These are phyloP conservation scores for Leptographium galeiforme DNA, from an alignment of 2,329 filamentous ascomycete species.

Conservation along the genomic window DNA sequence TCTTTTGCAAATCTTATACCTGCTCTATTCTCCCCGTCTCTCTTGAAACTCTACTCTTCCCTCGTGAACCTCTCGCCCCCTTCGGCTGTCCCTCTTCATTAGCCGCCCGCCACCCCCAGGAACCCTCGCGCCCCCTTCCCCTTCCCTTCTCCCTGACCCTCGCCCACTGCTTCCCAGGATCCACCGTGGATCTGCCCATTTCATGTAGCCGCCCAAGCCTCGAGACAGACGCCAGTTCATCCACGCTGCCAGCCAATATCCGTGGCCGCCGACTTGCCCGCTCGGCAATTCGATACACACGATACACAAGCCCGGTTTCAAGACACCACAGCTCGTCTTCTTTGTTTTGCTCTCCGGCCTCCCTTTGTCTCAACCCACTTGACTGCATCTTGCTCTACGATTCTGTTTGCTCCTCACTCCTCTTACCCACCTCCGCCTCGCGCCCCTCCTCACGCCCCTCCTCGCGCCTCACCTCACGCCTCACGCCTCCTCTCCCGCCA, in stretches of 20 bases:
- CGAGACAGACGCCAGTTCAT: slow-evolving; percentile 15
- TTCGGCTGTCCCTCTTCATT: neutral
- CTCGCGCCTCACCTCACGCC: neutral
- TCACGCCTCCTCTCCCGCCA: neutral
- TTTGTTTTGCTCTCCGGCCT: slow-evolving; percentile 17
- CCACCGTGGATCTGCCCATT: neutral
- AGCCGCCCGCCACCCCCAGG: neutral
- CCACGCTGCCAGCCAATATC: slow-evolving; percentile 40
- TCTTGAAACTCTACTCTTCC: no score
- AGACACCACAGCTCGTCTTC: slow-evolving; percentile 14
- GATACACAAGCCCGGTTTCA: slow-evolving; percentile 42
- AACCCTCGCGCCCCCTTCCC: no score
- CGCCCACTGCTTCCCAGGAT: neutral
- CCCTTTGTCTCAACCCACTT: slow-evolving; percentile 11
- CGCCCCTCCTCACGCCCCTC: no score
- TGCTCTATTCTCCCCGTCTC: neutral
- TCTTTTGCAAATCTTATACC: no score
- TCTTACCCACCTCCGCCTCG: no score
- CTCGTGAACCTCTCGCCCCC: neutral
- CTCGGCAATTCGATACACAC: slow-evolving; percentile 26
- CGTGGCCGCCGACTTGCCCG: slow-evolving; percentile 24
- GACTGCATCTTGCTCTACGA: neutral
- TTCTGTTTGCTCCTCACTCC: neutral
- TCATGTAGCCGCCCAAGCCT: slow-evolving; percentile 1
- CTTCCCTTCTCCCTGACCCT: neutral